Evolutionary conservation across 1,284 basidiomycete genomes (phyloP), one percentile per base, ranked within the genome.

Genomic region (Salmacisia buchloeana): DNA sequence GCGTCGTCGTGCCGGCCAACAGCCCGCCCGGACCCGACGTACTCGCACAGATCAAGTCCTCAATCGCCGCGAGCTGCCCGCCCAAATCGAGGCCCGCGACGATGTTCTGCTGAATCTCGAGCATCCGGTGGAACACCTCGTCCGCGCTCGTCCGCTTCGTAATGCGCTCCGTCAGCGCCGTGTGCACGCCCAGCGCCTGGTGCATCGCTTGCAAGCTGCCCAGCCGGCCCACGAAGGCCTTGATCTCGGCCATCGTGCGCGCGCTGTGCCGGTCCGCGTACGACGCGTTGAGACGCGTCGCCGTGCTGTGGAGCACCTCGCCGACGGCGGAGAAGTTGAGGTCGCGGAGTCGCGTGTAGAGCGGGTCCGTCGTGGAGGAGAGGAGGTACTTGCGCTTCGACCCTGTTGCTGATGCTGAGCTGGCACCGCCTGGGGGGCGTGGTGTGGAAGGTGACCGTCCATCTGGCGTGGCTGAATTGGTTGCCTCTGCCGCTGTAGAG

Each of bases 31-130:
- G 49, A 9, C 49, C 49, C 4, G 25, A 15, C 25, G 49, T 54
- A 33, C 27, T 31, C n/a, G 69, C 63, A 29, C 66, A 66, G 36
- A 78, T 61, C 45, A 78, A 70, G n/a, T 74, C 72, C 35, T 77
- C 76, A 34, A 78, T 72, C 18, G 68, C 71, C 29, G 54, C 35
- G 27, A 75, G 69, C 57, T 77, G 76, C 45, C 63, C 67, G 5
- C 61, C 18, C 45, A 73, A 25, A 18, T 75, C 72, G 4, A 72
- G 41, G 0, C 75, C 75, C 0, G 93, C 91, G 15, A 98, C 86
- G 31, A 97, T 84, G 80, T 97, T 97, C 80, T 98, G 96, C 78
- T 98, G 94, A 21, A 96, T 90, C 82, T 98, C 94, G 10, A 99
- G 83, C 23, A 88, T 89, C 75, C 88, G 89, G 81, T 92, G 92